phyloP scores from a whole-genome alignment of 768 basidiomycete genomes.

The Boletus tylopilopsis region DNA sequence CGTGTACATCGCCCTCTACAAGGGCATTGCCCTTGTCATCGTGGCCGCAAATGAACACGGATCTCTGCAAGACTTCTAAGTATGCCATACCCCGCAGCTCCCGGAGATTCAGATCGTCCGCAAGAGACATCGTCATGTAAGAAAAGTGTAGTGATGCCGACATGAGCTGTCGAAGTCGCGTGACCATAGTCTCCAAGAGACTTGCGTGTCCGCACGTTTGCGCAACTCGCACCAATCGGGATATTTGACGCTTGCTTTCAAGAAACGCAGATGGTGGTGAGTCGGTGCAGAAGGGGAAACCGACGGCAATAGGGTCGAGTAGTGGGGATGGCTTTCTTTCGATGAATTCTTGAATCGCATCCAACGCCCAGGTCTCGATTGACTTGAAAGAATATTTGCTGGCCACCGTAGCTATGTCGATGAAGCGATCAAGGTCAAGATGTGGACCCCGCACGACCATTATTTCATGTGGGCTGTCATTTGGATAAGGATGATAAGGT shows the following conservation, averaged over 20 bases:
- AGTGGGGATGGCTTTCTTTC: constrained; percentile 55
- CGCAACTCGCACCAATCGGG: constrained; percentile 61
- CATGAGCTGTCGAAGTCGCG: constrained; percentile 60
- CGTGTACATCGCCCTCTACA: constrained; percentile 32
- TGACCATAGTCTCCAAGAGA: constrained; percentile 58
- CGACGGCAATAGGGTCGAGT: constrained; percentile 38
- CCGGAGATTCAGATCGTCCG: constrained; percentile 64
- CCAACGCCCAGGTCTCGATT: constrained; percentile 70
- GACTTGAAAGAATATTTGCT: constrained; percentile 76
- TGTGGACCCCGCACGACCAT: constrained; percentile 42
- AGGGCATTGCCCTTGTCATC: constrained; percentile 11
- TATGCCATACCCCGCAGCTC: constrained; percentile 63
- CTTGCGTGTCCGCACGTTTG: constrained; percentile 62
- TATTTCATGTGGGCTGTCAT: constrained; percentile 58
- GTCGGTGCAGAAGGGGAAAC: constrained; percentile 19
- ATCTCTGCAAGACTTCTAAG: constrained; percentile 70
- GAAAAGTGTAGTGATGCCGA: constrained; percentile 59
- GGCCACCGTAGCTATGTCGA: constrained; percentile 61
- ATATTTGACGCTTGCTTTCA: constrained; percentile 45
- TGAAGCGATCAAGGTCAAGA: constrained; percentile 51
- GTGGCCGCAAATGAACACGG: constrained; percentile 28
- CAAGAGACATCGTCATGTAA: constrained; percentile 68
- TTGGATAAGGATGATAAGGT: neutral
- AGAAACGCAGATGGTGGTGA: constrained; percentile 35
- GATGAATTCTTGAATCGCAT: constrained; percentile 67